Percentiles rank a stretch among this genome's conserved stretches.
These are phyloP conservation scores for Trichomonascaceae sp. DNA, from an alignment of 1,139 yeast genomes.

Conservation along the genomic window DNA sequence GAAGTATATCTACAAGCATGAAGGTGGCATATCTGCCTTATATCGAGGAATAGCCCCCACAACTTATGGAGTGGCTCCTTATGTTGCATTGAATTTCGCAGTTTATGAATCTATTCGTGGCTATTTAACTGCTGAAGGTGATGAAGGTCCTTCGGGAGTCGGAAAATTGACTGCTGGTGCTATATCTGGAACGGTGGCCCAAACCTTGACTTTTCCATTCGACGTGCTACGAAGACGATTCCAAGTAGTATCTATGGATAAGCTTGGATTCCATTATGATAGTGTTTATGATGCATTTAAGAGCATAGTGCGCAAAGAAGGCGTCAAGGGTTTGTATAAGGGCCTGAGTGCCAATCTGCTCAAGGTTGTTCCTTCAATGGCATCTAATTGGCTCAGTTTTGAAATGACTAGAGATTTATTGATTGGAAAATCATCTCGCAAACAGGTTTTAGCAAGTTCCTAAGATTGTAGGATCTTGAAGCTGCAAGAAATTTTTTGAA, in stretches of 20 bases:
- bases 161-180: slow-evolving; percentile 79
- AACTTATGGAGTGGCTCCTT: slow-evolving; percentile 90
- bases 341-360: slow-evolving; percentile 85
- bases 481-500: neutral
- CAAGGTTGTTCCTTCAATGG: slow-evolving; percentile 92
- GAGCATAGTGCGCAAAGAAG: slow-evolving; percentile 67
- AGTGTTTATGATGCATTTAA: slow-evolving; percentile 66
- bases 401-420: slow-evolving; percentile 52
- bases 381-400: slow-evolving; percentile 86
- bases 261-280: slow-evolving; percentile 72
- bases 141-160: slow-evolving; percentile 35
- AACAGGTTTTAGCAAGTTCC: neutral
- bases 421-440: neutral
- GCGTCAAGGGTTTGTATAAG: slow-evolving; percentile 73
- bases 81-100: slow-evolving; percentile 88
- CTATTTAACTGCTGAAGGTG: slow-evolving; percentile 32
- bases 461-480: neutral
- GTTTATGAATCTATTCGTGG: slow-evolving; percentile 79
- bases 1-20: slow-evolving; percentile 54
- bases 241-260: slow-evolving; percentile 87
- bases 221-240: slow-evolving; percentile 83
- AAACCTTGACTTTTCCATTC: slow-evolving; percentile 78
- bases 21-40: slow-evolving; percentile 76
- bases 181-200: slow-evolving; percentile 78
- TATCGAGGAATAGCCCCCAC: slow-evolving; percentile 88